Percentiles rank a stretch among this genome's conserved stretches.
Conservation (phyloP, 305 asterid genomes). For the Salvia sclarea region DNA sequence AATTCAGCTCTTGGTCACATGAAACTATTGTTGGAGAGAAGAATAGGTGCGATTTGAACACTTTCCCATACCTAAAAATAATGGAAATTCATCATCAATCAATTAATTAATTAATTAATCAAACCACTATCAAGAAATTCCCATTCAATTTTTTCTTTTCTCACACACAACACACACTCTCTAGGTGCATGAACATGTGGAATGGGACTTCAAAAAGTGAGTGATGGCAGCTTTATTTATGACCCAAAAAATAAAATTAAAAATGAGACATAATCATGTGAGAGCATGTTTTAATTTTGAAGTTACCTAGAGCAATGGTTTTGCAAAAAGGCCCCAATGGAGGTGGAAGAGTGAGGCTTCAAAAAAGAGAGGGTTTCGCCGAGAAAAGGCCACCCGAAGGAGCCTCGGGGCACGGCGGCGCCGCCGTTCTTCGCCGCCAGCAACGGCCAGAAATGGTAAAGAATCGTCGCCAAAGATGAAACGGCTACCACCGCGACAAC, state of each 20-base stretch:
- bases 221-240: conserved; percentile 34
- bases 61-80: conserved; percentile 58
- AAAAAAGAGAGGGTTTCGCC: conserved; percentile 75
- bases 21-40: conserved; percentile 69
- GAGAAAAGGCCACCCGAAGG: conserved; percentile 73
- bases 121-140: not conserved
- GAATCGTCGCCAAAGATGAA: conserved; percentile 37
- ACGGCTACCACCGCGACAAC: conserved; percentile 26
- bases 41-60: conserved; percentile 69
- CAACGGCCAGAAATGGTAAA: conserved; percentile 69
- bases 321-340: conserved; percentile 62
- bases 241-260: too few relatives aligned
- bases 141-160: not conserved
- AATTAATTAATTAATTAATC: too few relatives aligned
- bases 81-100: too few relatives aligned
- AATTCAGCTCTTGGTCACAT: conserved; percentile 66
- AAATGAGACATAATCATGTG: conserved; percentile 28
- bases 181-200: not conserved
- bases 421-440: conserved; percentile 35
- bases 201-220: not conserved
- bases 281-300: not conserved
- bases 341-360: conserved; percentile 73
- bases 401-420: conserved; percentile 49
- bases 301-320: conserved; percentile 62
- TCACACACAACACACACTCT: conserved; percentile 12